Conservation (phyloP, 139 green algal species). For the Coccomyxa sp. region DNA sequence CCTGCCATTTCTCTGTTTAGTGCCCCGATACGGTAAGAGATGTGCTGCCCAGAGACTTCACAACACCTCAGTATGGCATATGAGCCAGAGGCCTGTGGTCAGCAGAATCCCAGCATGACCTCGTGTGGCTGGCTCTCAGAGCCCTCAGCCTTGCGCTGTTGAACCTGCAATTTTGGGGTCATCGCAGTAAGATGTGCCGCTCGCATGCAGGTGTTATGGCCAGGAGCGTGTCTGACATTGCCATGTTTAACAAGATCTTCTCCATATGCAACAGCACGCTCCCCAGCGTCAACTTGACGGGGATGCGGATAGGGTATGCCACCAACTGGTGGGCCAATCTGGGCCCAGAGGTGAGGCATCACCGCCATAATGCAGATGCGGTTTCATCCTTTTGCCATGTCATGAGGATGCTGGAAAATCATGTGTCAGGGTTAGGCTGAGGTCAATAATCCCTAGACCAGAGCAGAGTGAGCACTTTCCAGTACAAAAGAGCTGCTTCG, state of each 20-base stretch:
- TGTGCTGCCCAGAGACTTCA: no score
- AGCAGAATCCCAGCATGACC: no score
- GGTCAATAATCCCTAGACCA: no score
- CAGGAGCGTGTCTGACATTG: neutral
- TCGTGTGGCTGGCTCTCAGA: no score
- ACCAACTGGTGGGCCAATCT: neutral
- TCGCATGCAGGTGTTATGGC: neutral
- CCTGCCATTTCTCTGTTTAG: neutral
- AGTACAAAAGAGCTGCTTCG: no score
- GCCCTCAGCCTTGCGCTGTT: no score
- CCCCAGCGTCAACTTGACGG: neutral
- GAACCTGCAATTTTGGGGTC: no score
- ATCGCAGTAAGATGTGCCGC: no score
- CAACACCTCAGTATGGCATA: no score
- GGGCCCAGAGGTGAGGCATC: neutral
- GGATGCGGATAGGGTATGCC: neutral
- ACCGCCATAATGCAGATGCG: neutral
- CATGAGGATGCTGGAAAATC: neutral
- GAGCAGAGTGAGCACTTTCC: neutral
- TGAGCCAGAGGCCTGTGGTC: no score
- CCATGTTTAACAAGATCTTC: slow-evolving; percentile 6
- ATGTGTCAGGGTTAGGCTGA: neutral
- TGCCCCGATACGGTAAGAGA: no score
- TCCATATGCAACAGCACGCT: neutral
- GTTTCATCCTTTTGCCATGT: neutral